Evolutionary conservation across 495 filamentous ascomycete species (phyloP).

Genomic region (Tuber indicum): DNA sequence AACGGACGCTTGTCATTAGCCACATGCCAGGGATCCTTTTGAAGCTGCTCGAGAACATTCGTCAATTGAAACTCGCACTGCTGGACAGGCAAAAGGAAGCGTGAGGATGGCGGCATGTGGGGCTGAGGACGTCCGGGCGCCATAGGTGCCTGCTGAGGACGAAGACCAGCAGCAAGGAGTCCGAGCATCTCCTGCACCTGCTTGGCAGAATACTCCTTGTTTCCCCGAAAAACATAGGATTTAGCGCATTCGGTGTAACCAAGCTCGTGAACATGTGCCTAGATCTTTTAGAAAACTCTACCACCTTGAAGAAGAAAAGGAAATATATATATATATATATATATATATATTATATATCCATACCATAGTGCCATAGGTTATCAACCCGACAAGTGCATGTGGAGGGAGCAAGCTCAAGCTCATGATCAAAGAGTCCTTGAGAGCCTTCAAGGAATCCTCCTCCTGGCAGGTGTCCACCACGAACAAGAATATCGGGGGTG

Average conservation of each 20-base stretch:
- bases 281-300: constrained; percentile 8
- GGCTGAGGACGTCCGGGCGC: constrained; percentile 62
- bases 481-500: constrained; percentile 93
- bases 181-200: constrained; percentile 99
- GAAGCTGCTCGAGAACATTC: constrained; percentile 90
- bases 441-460: constrained; percentile 88
- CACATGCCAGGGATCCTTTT: constrained; percentile 97
- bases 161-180: constrained; percentile 58
- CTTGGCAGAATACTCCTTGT: constrained; percentile 93
- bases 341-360: constrained; percentile 20
- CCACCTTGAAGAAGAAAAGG: not conserved
- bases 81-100: constrained; percentile 90
- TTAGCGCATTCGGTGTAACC: constrained; percentile 98
- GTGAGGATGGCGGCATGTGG: constrained; percentile 70
- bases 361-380: constrained; percentile 97
- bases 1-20: constrained; percentile 87
- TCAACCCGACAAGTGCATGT: constrained; percentile 86
- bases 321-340: not conserved
- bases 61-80: constrained; percentile 98
- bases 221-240: constrained; percentile 98
- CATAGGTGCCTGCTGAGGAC: constrained; percentile 65
- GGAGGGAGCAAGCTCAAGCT: constrained; percentile 90
- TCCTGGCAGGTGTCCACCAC: constrained; percentile 99
- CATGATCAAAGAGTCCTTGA: constrained; percentile 96
- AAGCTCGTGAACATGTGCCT: constrained; percentile 96